Conservation (phyloP, 1,284 basidiomycete genomes). For the Austroboletus olivaceoglutinosus region DNA sequence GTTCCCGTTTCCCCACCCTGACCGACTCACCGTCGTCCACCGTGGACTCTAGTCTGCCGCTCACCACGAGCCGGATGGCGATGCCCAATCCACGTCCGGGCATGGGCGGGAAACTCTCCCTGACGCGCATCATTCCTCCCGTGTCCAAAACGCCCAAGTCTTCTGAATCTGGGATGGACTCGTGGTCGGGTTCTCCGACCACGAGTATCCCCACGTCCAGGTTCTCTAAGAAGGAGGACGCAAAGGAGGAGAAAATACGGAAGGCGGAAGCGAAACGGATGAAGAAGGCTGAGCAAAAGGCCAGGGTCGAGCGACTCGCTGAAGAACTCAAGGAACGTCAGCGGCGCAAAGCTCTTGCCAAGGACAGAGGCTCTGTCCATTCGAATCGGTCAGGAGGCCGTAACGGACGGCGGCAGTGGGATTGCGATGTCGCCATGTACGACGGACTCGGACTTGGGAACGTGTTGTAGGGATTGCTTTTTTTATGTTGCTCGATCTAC, state of each 20-base stretch:
- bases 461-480: conserved; percentile 17
- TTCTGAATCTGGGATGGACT: conserved; percentile 8
- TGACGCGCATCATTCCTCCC: conserved; percentile 31
- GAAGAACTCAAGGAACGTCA: conserved; percentile 40
- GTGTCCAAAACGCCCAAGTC: conserved; percentile 14
- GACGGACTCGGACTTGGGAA: conserved; percentile 23
- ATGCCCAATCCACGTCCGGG: conserved; percentile 9
- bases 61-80: conserved; percentile 2
- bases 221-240: conserved; percentile 17
- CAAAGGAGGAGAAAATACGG: conserved; percentile 34
- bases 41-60: conserved; percentile 5
- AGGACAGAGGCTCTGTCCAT: conserved; percentile 32
- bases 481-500: conserved; percentile 13
- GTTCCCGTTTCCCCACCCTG: conserved; percentile 16
- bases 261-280: conserved; percentile 46
- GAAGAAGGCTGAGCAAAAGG: conserved; percentile 46
- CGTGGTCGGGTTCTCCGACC: conserved; percentile 20
- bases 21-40: conserved; percentile 17
- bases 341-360: conserved; percentile 27
- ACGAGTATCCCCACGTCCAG: conserved; percentile 8
- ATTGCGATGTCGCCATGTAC: conserved; percentile 35
- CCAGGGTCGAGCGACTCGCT: conserved; percentile 42
- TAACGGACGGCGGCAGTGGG: conserved; percentile 13
- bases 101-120: conserved; percentile 20
- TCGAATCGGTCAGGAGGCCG: conserved; percentile 26